Conservation (phyloP, 2,329 filamentous ascomycete genomes). For the Cladosporium colombiae region DNA sequence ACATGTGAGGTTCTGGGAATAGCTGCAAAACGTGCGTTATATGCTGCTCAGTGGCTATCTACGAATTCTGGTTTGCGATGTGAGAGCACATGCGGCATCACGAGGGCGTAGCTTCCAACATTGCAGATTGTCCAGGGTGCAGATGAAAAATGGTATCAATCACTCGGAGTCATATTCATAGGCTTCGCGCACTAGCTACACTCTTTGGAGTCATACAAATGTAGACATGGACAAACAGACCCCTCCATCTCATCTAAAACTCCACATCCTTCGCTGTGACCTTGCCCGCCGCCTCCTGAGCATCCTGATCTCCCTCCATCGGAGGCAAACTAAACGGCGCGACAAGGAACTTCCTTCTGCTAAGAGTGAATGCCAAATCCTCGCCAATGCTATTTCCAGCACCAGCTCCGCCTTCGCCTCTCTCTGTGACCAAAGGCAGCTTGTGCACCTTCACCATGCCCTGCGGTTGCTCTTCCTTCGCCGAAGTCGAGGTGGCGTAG, state of each 20-base stretch:
- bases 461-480: constrained; percentile 74
- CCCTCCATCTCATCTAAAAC: constrained; percentile 52
- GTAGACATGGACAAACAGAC: not conserved
- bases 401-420: constrained; percentile 74
- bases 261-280: constrained; percentile 70
- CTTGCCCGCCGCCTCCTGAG: constrained; percentile 52
- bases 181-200: not conserved
- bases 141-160: not conserved
- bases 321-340: constrained; percentile 88
- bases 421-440: constrained; percentile 82
- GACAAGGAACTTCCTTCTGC: constrained; percentile 78
- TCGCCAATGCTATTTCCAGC: constrained; percentile 67
- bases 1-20: not conserved
- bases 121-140: not conserved
- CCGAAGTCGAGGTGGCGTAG: constrained; percentile 29
- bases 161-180: not conserved
- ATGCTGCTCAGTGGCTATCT: not conserved
- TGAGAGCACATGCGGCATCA: not conserved
- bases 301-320: constrained; percentile 71
- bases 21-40: not conserved
- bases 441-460: constrained; percentile 83
- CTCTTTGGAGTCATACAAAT: not conserved
- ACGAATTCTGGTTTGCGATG: not conserved
- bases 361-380: constrained; percentile 88
- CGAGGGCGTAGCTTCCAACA: not conserved